These are phyloP conservation scores for Ormosia emarginata DNA, from an alignment of 306 rosid species.

Conservation along the genomic window DNA sequence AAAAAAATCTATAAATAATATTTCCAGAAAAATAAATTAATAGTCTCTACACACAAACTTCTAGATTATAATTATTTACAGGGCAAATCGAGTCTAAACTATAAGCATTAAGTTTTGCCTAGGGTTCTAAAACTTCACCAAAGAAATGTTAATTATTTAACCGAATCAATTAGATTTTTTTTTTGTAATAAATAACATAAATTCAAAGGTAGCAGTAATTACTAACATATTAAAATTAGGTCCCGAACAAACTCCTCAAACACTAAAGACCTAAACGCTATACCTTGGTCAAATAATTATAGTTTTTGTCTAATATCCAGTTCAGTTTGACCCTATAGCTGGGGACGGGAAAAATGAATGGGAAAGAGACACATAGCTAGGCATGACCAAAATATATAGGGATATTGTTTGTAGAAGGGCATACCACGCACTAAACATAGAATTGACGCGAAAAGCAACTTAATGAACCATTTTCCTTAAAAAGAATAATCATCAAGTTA, in stretches of 20 bases:
- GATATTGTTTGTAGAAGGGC: no score
- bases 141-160: not conserved
- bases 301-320: no score
- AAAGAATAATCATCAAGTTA: no score
- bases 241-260: not conserved
- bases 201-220: no score
- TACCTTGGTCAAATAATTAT: not conserved
- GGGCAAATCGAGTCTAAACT: not conserved
- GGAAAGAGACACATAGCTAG: not conserved
- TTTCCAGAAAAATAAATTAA: not conserved
- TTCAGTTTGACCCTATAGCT: not conserved
- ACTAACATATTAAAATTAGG: not conserved
- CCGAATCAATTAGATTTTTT: not conserved
- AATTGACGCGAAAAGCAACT: no score
- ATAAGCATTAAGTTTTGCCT: no score
- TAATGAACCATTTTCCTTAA: no score
- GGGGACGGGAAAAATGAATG: not conserved
- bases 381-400: no score
- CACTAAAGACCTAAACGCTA: not conserved
- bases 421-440: not conserved
- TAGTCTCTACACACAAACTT: not conserved
- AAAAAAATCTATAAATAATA: not conserved
- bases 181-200: no score
- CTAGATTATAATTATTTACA: not conserved
- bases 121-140: not conserved